These are phyloP conservation scores for Globisporangium cederbergense DNA, from an alignment of 352 stramenopile species.

Conservation along the genomic window DNA sequence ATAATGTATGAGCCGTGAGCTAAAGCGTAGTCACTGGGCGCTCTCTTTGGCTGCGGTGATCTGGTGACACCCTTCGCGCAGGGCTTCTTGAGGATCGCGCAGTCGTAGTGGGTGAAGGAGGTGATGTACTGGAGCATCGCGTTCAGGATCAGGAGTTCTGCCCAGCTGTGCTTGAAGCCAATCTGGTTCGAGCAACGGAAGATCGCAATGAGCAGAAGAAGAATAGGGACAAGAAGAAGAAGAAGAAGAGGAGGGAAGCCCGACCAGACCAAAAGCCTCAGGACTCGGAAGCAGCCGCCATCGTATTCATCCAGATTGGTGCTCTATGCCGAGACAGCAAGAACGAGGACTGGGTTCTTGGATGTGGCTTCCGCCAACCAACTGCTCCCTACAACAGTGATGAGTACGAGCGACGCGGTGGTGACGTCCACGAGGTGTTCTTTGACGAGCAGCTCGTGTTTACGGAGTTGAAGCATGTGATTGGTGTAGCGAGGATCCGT, in stretches of 20 bases:
- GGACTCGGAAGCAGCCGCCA: too few relatives aligned
- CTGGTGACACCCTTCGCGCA: conserved; percentile 51
- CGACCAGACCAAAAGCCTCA: background rate
- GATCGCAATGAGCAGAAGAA: background rate
- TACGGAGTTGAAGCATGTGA: conserved; percentile 4
- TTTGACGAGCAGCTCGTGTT: conserved; percentile 16
- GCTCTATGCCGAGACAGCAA: conserved; percentile 18
- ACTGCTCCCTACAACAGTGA: background rate
- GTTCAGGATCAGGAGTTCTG: background rate
- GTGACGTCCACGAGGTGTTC: conserved; percentile 6
- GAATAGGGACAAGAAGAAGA: background rate
- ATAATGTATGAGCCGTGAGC: background rate
- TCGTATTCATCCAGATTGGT: conserved; percentile 12
- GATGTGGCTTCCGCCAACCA: conserved; percentile 8
- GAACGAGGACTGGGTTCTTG: conserved; percentile 17
- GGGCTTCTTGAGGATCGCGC: conserved; percentile 74
- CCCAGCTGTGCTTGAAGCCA: background rate
- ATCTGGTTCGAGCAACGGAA: background rate
- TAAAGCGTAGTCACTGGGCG: too few relatives aligned
- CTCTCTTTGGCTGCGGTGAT: conserved; percentile 25
- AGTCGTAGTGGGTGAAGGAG: conserved; percentile 78
- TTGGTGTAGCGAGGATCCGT: conserved; percentile 8
- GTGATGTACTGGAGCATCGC: conserved; percentile 85
- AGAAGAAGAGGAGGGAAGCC: background rate
- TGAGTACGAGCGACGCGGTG: background rate